Evolutionary conservation across 2,329 filamentous ascomycete species (phyloP).

Genomic region (Botrytis sinoallii): DNA sequence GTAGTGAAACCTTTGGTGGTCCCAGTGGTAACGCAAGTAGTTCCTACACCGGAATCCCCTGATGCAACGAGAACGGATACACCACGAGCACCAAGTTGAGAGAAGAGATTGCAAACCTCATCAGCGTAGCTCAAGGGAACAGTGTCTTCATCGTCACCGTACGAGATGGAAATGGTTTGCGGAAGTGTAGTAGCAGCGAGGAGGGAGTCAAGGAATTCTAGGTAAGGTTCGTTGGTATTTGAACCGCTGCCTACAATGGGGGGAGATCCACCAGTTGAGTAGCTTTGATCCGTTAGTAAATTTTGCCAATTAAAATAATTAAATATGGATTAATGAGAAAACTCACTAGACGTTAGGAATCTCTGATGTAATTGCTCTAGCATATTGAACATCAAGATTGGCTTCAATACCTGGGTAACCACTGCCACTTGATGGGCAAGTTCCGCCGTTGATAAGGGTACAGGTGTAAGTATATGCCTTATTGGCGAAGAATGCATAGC

Average conservation of each 20-base stretch:
- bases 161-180: conserved; percentile 56
- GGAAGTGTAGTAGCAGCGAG: conserved; percentile 54
- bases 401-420: conserved; percentile 44
- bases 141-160: conserved; percentile 52
- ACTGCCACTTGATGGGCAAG: conserved; percentile 31
- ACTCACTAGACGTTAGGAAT: conserved; percentile 48
- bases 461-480: conserved; percentile 38
- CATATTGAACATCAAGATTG: conserved; percentile 58
- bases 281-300: conserved; percentile 33
- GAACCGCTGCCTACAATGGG: conserved; percentile 46
- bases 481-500: conserved; percentile 30
- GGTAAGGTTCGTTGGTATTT: conserved; percentile 67
- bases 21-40: conserved; percentile 31
- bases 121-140: conserved; percentile 54
- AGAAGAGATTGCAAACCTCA: conserved; percentile 49
- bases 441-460: conserved; percentile 34
- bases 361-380: conserved; percentile 53
- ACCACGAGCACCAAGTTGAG: conserved; percentile 52
- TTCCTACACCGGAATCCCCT: conserved; percentile 47
- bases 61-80: conserved; percentile 48
- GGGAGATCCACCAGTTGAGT: conserved; percentile 54
- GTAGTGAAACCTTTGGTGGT: conserved; percentile 47
- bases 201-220: conserved; percentile 59
- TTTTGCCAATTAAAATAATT: neutral
- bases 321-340: neutral